Percentiles rank a stretch among this genome's conserved stretches.
These are phyloP conservation scores for Syncephalis plumigaleata DNA, from an alignment of 371 early-diverging fungal species.

Conservation along the genomic window DNA sequence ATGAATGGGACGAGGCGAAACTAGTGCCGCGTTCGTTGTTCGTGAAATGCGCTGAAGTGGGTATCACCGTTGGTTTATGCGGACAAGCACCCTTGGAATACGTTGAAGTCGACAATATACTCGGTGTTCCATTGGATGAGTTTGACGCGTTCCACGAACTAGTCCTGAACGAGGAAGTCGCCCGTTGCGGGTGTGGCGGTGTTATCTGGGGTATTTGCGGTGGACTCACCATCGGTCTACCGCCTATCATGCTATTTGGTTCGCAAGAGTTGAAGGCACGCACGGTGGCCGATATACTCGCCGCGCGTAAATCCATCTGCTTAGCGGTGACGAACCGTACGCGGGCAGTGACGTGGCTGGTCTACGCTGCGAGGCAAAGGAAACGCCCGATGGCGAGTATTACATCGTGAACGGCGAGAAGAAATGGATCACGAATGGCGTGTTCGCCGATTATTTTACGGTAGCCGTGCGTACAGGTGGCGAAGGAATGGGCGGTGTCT, in stretches of 20 bases:
- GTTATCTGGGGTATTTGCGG: constrained; percentile 69
- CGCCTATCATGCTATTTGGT: constrained; percentile 63
- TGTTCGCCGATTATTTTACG: constrained; percentile 57
- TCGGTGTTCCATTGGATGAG: constrained; percentile 25
- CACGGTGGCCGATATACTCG: constrained; percentile 46
- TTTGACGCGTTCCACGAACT: constrained; percentile 68
- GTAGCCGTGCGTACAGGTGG: constrained; percentile 59
- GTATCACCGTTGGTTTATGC: constrained; percentile 45
- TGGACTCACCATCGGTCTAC: constrained; percentile 52
- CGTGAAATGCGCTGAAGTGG: constrained; percentile 49
- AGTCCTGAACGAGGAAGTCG: constrained; percentile 57
- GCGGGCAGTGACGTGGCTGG: constrained; percentile 74
- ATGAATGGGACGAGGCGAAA: constrained; percentile 79
- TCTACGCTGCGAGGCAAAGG: constrained; percentile 47
- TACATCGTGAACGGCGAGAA: constrained; percentile 73
- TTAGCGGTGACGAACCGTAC: constrained; percentile 51
- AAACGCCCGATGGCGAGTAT: constrained; percentile 53
- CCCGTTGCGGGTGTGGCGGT: constrained; percentile 74
- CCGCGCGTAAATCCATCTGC: constrained; percentile 62
- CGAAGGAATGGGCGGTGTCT: constrained; percentile 65
- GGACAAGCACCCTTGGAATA: constrained; percentile 22
- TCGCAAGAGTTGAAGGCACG: constrained; percentile 42
- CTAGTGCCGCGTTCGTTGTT: constrained; percentile 44
- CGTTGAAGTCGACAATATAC: constrained; percentile 10
- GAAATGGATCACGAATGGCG: constrained; percentile 83